Evolutionary conservation across 345 rosid genomes (phyloP).

Genomic region (Melaleuca quinquenervia): DNA sequence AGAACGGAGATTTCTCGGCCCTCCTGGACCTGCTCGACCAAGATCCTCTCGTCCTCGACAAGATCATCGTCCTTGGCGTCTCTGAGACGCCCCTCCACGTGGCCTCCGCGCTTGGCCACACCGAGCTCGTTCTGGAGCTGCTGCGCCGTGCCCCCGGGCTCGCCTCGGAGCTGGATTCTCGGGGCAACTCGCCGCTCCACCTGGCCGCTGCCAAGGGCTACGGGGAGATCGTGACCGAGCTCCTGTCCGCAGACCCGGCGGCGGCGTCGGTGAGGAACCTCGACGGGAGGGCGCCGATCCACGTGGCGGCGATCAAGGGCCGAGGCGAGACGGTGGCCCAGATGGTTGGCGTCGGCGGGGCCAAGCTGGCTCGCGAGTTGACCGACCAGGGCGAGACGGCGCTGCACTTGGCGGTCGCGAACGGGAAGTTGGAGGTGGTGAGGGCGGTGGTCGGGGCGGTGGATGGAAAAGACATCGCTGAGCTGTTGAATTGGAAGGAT

Average conservation of each 20-base stretch:
- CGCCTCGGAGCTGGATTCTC: constrained; percentile 12
- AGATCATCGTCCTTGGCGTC: constrained; percentile 5
- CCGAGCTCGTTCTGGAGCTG: constrained; percentile 7
- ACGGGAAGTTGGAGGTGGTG: neutral
- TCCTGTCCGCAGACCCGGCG: constrained; percentile 1
- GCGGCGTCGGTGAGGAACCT: constrained; percentile 3
- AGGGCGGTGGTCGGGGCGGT: neutral
- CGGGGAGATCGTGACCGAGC: neutral
- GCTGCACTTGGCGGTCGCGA: constrained; percentile 9
- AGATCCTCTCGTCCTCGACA: constrained; percentile 17
- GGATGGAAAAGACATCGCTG: neutral
- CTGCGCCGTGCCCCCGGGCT: constrained; percentile 6
- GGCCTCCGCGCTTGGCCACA: constrained; percentile 11
- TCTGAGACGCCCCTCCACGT: constrained; percentile 16
- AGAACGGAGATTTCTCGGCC: constrained; percentile 3
- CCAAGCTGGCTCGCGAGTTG: neutral
- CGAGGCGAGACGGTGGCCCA: constrained; percentile 1
- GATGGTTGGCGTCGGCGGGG: neutral
- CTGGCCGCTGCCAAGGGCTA: constrained; percentile 21
- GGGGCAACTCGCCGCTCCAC: constrained; percentile 17
- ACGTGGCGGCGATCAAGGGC: constrained; percentile 17
- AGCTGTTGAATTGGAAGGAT: constrained; percentile 1
- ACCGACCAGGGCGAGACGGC: constrained; percentile 11
- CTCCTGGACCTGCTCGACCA: constrained; percentile 1
- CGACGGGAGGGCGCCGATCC: constrained; percentile 16